Evolutionary conservation across 257 asterid genomes (phyloP).

Genomic region (Sherardia arvensis): DNA sequence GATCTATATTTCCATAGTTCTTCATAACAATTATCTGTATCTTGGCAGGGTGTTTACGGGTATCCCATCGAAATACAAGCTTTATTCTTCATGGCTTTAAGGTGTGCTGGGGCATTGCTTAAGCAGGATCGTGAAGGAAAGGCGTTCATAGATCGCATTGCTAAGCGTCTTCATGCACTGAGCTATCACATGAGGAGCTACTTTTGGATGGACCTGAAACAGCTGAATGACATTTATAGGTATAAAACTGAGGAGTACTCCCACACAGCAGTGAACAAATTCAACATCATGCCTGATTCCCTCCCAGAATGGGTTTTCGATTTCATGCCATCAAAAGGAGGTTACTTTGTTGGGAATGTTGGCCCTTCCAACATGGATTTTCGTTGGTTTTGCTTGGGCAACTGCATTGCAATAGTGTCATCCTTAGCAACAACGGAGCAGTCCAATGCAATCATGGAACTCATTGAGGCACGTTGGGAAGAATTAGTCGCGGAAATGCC

Average conservation of each 20-base stretch:
- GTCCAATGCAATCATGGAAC: conserved; percentile 55
- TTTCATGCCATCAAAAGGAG: conserved; percentile 59
- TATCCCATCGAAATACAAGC: conserved; percentile 66
- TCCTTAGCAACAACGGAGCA: conserved; percentile 57
- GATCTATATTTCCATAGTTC: not conserved
- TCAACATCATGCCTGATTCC: conserved; percentile 65
- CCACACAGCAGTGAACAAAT: conserved; percentile 70
- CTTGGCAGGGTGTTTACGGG: conserved; percentile 57
- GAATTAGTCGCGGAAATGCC: conserved; percentile 75
- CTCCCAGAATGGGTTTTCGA: conserved; percentile 70
- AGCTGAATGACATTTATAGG: conserved; percentile 55
- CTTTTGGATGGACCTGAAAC: conserved; percentile 64
- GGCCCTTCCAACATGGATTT: conserved; percentile 67
- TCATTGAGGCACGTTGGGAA: conserved; percentile 60
- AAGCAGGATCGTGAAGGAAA: conserved; percentile 54
- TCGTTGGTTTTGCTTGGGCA: conserved; percentile 68
- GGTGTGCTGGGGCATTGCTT: conserved; percentile 52
- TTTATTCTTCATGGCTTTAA: conserved; percentile 64
- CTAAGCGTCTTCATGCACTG: conserved; percentile 57
- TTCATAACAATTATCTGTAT: conserved; percentile 6
- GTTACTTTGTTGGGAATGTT: conserved; percentile 60
- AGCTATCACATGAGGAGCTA: conserved; percentile 68
- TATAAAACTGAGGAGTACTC: conserved; percentile 68
- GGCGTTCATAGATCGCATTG: conserved; percentile 47
- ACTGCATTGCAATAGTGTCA: conserved; percentile 58